Base-by-base conservation (phyloP, 768 basidiomycete genomes). In the Termitomyces sp. region DNA sequence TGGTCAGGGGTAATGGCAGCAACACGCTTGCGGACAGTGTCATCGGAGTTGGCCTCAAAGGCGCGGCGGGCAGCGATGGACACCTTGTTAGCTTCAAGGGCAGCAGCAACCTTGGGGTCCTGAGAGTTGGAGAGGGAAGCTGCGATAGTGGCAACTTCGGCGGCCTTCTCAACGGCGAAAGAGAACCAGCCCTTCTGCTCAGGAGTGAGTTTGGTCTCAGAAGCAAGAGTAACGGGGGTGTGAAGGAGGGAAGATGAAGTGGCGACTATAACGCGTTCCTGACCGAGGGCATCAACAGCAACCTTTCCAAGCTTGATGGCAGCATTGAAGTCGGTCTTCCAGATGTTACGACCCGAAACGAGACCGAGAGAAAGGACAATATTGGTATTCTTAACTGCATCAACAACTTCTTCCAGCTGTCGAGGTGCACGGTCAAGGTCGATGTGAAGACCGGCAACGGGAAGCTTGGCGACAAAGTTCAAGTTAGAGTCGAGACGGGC, bases 181-280 rank as follows among this genome's bases (percentile, higher is more conserved):
- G 97, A 91, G 77, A 99, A 93, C 96, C 97, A 99, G 68, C 96
- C 93, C 75, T 86, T 90, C 72, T 94, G 90, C 70, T 96, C 83
- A 19, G 78, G 68, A 34, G 90, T 89, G 65, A 99, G 80, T 75
- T 94, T 91, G 63, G 80, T 91, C 80, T 99, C 97, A 30, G 87
- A 88, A 45, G 85, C 85, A 70, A 98, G 84, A 50, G 95, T 95
- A 69, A 99, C 95, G 35, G 97, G 97, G 43, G 90, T 98, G 80
- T 99, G 97, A 62, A 99, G 85, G 65, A 99, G 91, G 53, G 97
- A 98, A 26, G 97, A 98, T 6, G 97, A 98, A 40, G 97, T 93
- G 38, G 92, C 93, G 65, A 97, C 78, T 66, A 98, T 85, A 70
- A 98, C 90, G 60, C 94, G 91, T 58, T 90, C 87, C 58, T 79